Evolutionary conservation across 1,284 basidiomycete genomes (phyloP).

Genomic region (Porodaedalea pini): DNA sequence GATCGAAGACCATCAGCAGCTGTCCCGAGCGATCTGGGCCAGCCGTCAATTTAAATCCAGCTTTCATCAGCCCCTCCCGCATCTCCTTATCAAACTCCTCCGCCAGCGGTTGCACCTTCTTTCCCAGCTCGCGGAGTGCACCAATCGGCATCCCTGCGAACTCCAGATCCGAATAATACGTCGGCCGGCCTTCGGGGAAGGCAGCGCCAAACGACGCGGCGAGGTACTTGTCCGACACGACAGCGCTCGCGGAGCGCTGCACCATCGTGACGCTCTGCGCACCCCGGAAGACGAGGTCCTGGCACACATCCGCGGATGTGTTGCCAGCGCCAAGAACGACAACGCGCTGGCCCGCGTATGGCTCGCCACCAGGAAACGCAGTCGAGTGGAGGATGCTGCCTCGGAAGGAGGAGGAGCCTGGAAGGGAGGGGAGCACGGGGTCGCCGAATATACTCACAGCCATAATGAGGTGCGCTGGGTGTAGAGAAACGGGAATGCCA

Average conservation of each 20-base stretch:
- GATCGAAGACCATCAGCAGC: constrained; percentile 28
- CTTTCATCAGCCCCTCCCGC: constrained; percentile 35
- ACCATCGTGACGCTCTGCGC: constrained; percentile 38
- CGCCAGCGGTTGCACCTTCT: constrained; percentile 29
- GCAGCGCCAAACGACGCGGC: constrained; percentile 24
- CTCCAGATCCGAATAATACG: constrained; percentile 44
- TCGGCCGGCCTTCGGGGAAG: constrained; percentile 41
- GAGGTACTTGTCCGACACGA: constrained; percentile 28
- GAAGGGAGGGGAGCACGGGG: constrained; percentile 31
- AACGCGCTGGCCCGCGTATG: constrained; percentile 33
- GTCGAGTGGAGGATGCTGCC: constrained; percentile 33
- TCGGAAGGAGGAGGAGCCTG: constrained; percentile 28
- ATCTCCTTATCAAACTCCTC: constrained; percentile 33
- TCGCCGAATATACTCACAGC: constrained; percentile 36
- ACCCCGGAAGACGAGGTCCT: constrained; percentile 33
- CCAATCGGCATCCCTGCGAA: constrained; percentile 38
- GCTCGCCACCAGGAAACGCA: constrained; percentile 29
- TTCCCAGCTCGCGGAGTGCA: constrained; percentile 35
- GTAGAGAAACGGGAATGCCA: constrained; percentile 29
- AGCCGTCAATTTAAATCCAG: constrained; percentile 38
- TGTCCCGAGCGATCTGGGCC: constrained; percentile 31
- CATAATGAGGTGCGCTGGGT: constrained; percentile 37
- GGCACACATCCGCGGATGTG: constrained; percentile 36
- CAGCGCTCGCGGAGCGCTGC: constrained; percentile 35
- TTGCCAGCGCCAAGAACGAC: constrained; percentile 41